These are phyloP conservation scores for Senna siamea DNA, from an alignment of 306 rosid species.

Conservation along the genomic window DNA sequence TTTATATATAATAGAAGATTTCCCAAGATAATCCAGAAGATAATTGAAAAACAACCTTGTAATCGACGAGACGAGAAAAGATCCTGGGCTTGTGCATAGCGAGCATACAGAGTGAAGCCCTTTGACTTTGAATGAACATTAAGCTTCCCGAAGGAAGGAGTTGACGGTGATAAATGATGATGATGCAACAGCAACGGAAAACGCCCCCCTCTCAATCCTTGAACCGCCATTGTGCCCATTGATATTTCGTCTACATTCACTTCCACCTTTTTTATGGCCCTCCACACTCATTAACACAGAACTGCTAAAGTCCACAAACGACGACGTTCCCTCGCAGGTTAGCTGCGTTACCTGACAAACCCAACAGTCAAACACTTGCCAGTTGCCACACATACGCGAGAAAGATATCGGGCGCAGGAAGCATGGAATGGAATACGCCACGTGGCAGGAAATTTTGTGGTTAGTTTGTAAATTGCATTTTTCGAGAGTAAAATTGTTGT, in stretches of 20 bases:
- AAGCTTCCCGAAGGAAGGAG: slow-evolving; percentile 38
- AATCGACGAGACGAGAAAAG: slow-evolving; percentile 70
- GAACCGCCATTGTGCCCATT: slow-evolving; percentile 60
- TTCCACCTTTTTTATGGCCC: not conserved
- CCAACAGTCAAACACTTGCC: not conserved
- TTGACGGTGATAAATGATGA: slow-evolving; percentile 40
- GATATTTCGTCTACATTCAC: not conserved
- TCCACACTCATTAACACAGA: not conserved
- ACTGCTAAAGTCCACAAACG: not conserved
- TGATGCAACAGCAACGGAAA: slow-evolving; percentile 52
- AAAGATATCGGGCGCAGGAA: not conserved
- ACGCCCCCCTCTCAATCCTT: slow-evolving; percentile 65
- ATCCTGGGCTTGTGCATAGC: slow-evolving; percentile 80
- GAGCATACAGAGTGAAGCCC: slow-evolving; percentile 60
- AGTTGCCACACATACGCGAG: not conserved
- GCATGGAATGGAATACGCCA: slow-evolving; percentile 32
- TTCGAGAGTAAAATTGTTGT: too few relatives aligned
- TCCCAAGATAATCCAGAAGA: not conserved
- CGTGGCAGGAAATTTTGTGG: slow-evolving; percentile 25
- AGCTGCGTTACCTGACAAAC: too few relatives aligned
- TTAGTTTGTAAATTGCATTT: not conserved
- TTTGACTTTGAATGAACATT: slow-evolving; percentile 53
- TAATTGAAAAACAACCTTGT: slow-evolving; percentile 52
- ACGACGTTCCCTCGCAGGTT: not conserved
- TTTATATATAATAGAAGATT: not conserved